Evolutionary conservation across 106 monocot species (phyloP), one percentile per base, ranked within the genome.

Genomic region (Apostasia ramifera): DNA sequence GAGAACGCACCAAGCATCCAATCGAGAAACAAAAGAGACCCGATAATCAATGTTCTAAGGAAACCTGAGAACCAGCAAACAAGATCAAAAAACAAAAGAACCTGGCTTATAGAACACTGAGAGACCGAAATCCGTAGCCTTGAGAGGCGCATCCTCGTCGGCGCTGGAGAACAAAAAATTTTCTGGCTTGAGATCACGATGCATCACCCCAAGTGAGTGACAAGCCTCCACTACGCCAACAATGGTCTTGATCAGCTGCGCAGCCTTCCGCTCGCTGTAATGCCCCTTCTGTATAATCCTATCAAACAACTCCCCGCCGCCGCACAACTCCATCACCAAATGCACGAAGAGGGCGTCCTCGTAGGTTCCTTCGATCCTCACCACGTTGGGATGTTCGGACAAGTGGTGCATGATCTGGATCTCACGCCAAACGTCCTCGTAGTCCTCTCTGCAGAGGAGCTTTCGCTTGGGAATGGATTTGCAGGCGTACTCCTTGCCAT

Each of bases 371-470:
- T 65, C 65, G 51, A 75, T 75, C 57, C 75, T 47, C 8, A 75
- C 75, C 10, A 75, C 75, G 40, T 75, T 67, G 56, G 77, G 57
- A 49, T 77, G 77, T 70, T 77, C 77, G 11, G 77, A 77, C 15
- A 77, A 70, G 53, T 77, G 77, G 46, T 77, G 77, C 77, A 77
- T 77, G 64, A 77, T 77, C 71, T 77, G 77, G 63, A 77, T 77
- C 71, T 77, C 77, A 5, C 77, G 61, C 77, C 77, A 77, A 4
- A 77, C 77, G 70, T 77, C 77, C 49, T 77, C 77, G 47, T 71
- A 77, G 63, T 77, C 77, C 54, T 77, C 77, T 40, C 71, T 63
- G 57, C 77, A 77, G 63, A 77, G 63, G 62, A 77, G 77, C 70
- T 77, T 77, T 6, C 77, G 54, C 50, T 77, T 77, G 9, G 77